phyloP scores from a whole-genome alignment of 768 basidiomycete species.

The Steccherinum ochraceum region DNA sequence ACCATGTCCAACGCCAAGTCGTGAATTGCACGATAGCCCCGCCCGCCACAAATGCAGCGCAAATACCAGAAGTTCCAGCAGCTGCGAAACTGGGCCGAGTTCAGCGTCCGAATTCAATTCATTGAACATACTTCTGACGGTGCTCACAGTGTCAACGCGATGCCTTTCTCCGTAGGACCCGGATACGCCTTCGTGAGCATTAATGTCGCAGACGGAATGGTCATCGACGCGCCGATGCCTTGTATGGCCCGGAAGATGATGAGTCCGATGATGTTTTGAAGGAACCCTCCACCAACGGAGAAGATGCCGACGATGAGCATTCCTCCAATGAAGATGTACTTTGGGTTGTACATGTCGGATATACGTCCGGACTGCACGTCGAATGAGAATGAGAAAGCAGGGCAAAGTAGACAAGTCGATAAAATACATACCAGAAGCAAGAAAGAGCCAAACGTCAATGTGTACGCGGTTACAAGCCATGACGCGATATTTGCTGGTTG shows the following conservation, averaged over 20 bases:
- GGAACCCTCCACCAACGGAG: conserved; percentile 2
- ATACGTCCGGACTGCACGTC: conserved; percentile 4
- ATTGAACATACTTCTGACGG: background rate
- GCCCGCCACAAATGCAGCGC: background rate
- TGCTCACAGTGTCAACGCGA: conserved; percentile 37
- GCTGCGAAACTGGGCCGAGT: background rate
- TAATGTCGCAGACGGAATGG: conserved; percentile 4
- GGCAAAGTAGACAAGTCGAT: too few relatives aligned
- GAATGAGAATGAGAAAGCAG: background rate
- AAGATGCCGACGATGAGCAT: conserved; percentile 4
- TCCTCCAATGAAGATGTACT: conserved; percentile 2
- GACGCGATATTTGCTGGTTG: background rate
- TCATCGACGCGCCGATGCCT: conserved; percentile 5
- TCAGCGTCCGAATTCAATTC: background rate
- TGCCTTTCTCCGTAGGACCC: conserved; percentile 31
- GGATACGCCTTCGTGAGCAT: conserved; percentile 4
- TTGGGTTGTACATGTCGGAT: conserved; percentile 6
- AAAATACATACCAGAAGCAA: background rate
- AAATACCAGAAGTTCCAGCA: background rate
- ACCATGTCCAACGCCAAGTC: background rate
- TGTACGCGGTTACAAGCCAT: conserved; percentile 5
- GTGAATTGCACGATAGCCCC: background rate
- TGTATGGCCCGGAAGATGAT: conserved; percentile 4
- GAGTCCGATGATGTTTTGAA: conserved; percentile 1
- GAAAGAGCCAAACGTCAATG: conserved; percentile 6